These are phyloP conservation scores for Geotrichum ghanense DNA, from an alignment of 805 yeast species.

Conservation along the genomic window DNA sequence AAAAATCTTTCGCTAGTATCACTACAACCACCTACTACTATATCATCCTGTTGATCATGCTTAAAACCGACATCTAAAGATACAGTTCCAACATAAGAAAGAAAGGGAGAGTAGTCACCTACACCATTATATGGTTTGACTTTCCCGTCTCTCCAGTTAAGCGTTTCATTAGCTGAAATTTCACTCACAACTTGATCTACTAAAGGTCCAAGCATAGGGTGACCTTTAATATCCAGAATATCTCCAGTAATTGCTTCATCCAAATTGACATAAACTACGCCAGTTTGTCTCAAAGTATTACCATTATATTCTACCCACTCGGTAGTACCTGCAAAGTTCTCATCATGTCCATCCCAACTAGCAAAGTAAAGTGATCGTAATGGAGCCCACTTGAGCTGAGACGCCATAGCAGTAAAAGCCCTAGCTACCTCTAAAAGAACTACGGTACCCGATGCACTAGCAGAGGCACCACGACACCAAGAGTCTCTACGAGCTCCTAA, in stretches of 20 bases:
- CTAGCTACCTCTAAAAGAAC: constrained; percentile 60
- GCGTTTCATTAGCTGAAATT: constrained; percentile 9
- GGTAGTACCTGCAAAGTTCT: constrained; percentile 75
- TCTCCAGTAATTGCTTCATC: constrained; percentile 49
- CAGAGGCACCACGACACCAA: constrained; percentile 59
- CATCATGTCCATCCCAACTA: constrained; percentile 74
- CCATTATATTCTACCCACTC: constrained; percentile 55
- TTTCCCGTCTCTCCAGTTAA: constrained; percentile 11
- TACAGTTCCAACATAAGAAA: constrained; percentile 56
- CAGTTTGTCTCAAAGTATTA: constrained; percentile 45
- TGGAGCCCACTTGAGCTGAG: constrained; percentile 69
- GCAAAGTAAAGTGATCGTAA: constrained; percentile 70
- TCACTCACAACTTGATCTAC: constrained; percentile 20
- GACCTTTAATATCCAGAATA: constrained; percentile 42
- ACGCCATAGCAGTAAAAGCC: constrained; percentile 50
- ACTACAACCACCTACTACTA: constrained; percentile 19
- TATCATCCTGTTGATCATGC: constrained; percentile 51
- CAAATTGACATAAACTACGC: constrained; percentile 63
- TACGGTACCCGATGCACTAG: constrained; percentile 66
- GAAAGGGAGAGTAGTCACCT: constrained; percentile 63
- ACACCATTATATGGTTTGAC: constrained; percentile 22
- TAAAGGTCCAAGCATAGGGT: constrained; percentile 50
- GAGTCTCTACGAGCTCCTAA: constrained; percentile 82
- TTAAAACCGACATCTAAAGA: constrained; percentile 47
- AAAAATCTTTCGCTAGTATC: background rate